phyloP scores from a whole-genome alignment of 108 stramenopile species.

The Pseudonitzschia multiseries region DNA sequence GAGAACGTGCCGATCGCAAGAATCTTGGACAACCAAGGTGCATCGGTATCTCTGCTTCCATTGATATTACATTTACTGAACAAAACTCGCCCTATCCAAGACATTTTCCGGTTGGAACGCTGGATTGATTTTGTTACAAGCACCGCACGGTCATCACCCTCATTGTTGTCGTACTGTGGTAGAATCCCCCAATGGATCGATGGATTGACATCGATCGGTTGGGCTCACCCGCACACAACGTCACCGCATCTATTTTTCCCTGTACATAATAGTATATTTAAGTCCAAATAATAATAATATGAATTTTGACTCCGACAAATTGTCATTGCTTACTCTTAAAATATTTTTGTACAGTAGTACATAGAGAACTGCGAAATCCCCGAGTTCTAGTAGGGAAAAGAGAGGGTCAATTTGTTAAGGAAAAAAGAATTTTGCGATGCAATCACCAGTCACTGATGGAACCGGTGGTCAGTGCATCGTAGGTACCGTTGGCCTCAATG shows the following conservation, averaged over 20 bases:
- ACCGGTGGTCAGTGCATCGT: slow-evolving; percentile 3
- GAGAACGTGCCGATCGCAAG: not conserved
- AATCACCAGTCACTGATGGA: not conserved
- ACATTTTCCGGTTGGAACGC: not conserved
- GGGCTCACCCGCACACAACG: not conserved
- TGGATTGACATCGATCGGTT: not conserved
- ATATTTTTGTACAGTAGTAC: no score
- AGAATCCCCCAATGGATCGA: not conserved
- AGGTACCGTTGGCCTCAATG: slow-evolving; percentile 56
- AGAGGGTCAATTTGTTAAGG: not conserved
- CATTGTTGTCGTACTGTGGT: not conserved
- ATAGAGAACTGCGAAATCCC: no score
- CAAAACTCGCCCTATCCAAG: not conserved
- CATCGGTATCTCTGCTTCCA: no score
- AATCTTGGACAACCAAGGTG: not conserved
- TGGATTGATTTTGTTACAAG: not conserved
- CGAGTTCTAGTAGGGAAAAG: no score
- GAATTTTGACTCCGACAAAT: no score
- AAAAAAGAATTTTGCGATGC: not conserved
- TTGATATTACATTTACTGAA: no score
- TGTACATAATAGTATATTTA: not conserved
- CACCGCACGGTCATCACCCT: not conserved
- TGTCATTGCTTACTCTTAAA: no score
- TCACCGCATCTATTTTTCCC: not conserved
- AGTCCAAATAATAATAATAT: no score